These are phyloP conservation scores for Wickerhamiella alocasiicola DNA, from an alignment of 805 yeast species.

Conservation along the genomic window DNA sequence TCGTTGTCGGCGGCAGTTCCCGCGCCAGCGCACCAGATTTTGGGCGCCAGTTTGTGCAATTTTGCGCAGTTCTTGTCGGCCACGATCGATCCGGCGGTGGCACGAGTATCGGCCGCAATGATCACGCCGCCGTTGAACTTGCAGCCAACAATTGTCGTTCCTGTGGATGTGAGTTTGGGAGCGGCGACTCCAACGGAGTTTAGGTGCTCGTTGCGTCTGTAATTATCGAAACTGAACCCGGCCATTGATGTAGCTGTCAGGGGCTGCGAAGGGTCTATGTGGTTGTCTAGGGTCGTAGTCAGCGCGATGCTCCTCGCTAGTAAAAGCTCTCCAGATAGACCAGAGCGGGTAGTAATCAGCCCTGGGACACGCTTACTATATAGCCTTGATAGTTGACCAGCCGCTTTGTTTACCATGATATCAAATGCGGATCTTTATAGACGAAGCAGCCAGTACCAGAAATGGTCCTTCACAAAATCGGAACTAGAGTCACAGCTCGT, in stretches of 20 bases:
- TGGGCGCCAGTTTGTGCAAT: slow-evolving; percentile 77
- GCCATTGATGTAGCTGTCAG: slow-evolving; percentile 39
- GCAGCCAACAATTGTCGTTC: slow-evolving; percentile 98
- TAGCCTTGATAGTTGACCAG: not conserved
- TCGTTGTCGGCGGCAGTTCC: slow-evolving; percentile 99
- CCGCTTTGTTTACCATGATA: slow-evolving; percentile 25
- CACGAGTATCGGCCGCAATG: slow-evolving; percentile 97
- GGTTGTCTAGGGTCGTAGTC: too few relatives aligned
- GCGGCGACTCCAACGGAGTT: slow-evolving; percentile 58
- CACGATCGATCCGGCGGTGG: slow-evolving; percentile 90
- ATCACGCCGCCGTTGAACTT: slow-evolving; percentile 88
- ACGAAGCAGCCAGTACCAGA: slow-evolving; percentile 66
- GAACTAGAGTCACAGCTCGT: slow-evolving; percentile 39
- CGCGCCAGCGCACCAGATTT: slow-evolving; percentile 99
- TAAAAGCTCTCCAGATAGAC: not conserved
- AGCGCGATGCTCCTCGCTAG: not conserved
- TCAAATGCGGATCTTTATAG: slow-evolving; percentile 81
- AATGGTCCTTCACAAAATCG: slow-evolving; percentile 70
- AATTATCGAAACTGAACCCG: slow-evolving; percentile 87
- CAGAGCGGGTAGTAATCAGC: too few relatives aligned
- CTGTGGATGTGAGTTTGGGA: slow-evolving; percentile 92
- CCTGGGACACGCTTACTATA: too few relatives aligned
- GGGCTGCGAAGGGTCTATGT: too few relatives aligned
- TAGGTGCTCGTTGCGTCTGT: slow-evolving; percentile 72
- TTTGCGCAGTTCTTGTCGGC: slow-evolving; percentile 98